Conservation (phyloP, 2,329 filamentous ascomycete species). For the Trichoderma cornu-damae region DNA sequence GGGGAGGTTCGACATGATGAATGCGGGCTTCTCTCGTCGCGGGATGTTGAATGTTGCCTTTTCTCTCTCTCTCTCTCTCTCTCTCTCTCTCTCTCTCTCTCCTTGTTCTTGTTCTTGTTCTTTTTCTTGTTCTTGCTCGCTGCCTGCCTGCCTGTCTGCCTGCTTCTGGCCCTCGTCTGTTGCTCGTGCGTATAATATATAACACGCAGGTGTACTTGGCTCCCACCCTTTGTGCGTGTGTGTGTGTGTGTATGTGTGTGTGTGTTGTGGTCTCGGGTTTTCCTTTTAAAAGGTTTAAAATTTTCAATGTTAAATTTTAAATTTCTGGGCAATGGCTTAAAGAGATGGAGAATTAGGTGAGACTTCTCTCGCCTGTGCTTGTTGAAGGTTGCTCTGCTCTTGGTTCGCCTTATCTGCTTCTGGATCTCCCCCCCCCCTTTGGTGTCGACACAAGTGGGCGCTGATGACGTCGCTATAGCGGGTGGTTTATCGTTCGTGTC, state of each 20-base stretch:
- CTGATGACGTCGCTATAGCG: constrained; percentile 16
- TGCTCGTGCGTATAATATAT: no score
- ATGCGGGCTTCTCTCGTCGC: no score
- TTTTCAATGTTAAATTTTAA: no score
- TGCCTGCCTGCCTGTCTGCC: no score
- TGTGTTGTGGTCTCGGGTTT: no score
- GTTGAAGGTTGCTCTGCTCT: neutral
- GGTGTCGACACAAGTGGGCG: constrained; percentile 6
- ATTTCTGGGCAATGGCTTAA: neutral
- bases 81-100: neutral
- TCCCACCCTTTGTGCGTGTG: no score
- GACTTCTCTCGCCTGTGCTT: no score
- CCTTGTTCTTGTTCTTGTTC: neutral
- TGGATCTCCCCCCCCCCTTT: neutral
- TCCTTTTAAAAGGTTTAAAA: no score
- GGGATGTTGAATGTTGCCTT: neutral
- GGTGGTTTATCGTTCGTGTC: neutral
- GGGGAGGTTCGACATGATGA: constrained; percentile 37
- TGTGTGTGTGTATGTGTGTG: no score
- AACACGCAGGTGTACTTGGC: no score
- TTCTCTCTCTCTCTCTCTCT: neutral
- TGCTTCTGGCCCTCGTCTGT: no score
- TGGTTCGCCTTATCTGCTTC: neutral
- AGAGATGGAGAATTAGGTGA: neutral
- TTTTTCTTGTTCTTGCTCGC: neutral